These are phyloP conservation scores for Trichoderma asperellum DNA, from an alignment of 2,329 filamentous ascomycete species.

Conservation along the genomic window DNA sequence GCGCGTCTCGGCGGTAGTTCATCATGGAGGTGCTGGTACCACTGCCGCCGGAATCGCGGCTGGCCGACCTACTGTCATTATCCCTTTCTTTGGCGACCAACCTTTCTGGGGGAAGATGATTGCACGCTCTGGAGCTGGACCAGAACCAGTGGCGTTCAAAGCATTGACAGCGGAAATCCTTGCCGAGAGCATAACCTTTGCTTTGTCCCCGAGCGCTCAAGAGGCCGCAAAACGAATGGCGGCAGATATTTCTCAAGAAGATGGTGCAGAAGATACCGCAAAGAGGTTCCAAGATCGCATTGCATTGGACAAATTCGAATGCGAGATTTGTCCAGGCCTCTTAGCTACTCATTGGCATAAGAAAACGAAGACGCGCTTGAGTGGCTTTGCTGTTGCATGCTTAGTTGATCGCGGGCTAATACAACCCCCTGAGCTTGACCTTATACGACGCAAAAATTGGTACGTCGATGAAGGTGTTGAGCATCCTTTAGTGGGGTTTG, in stretches of 20 bases:
- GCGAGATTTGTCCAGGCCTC: conserved; percentile 59
- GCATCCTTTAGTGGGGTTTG: conserved; percentile 66
- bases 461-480: conserved; percentile 67
- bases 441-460: conserved; percentile 56
- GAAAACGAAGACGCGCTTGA: conserved; percentile 61
- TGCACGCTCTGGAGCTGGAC: conserved; percentile 62
- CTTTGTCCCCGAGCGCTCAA: conserved; percentile 55
- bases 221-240: conserved; percentile 49
- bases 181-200: conserved; percentile 56
- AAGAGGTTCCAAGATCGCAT: conserved; percentile 60
- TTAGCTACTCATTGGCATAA: conserved; percentile 66
- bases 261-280: conserved; percentile 56
- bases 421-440: conserved; percentile 60
- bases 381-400: conserved; percentile 63
- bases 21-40: conserved; percentile 68
- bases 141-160: conserved; percentile 60
- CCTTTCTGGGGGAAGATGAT: conserved; percentile 70
- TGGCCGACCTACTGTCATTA: conserved; percentile 64
- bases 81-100: conserved; percentile 69
- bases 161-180: conserved; percentile 60
- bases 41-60: conserved; percentile 65
- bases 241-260: conserved; percentile 56
- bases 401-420: conserved; percentile 59
- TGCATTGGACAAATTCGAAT: conserved; percentile 58
- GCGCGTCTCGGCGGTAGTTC: conserved; percentile 61